Evolutionary conservation across 257 asterid species (phyloP), one percentile per base, ranked within the genome.

Genomic region (Jacaranda copaia): DNA sequence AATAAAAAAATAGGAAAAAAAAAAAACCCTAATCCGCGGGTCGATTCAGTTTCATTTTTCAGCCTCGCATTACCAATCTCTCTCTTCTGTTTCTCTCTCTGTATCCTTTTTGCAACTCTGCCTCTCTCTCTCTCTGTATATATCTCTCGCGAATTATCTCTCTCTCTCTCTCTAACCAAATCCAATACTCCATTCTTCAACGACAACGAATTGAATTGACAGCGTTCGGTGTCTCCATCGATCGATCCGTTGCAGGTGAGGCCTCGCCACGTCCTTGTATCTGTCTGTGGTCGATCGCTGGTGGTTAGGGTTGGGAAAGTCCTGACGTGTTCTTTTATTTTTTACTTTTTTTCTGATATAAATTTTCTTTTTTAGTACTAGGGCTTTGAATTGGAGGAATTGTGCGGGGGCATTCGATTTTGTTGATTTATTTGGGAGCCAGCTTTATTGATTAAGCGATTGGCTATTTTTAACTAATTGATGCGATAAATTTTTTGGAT

Each of bases 11-110:
- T 32, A 18, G 56, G 40, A 19, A 15, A 16, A 40, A 79, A 76
- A 78, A 76, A 78, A 82, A 85, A 81, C 86, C 86, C 88, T 85
- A 85, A 81, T 85, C 81, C 81, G 32, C 84, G 85, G 82, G 65
- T 81, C 80, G 68, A 77, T 76, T 81, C 82, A 70, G 83, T 79
- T 81, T 84, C 80, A 57, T 70, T 77, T 81, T 80, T 78, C 84
- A 84, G 87, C 88, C 87, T 80, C 75, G 88, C 69, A 80, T 84
- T 80, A 12, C 83, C 76, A 72, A 74, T 77, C 83, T 71, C 77
- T 40, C 82, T 51, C 80, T 51, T 43, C 78, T 79, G 53, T 65
- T 39, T 58, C 82, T 72, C 68, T 76, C 62, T 73, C 16, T 56
- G 57, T 52, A 42, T 55, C 56, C 53, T 56, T 52, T 81, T 82